Base-by-base conservation (phyloP, 192 early-diverging fungal genomes). In the Rhizophlyctis rosea region DNA sequence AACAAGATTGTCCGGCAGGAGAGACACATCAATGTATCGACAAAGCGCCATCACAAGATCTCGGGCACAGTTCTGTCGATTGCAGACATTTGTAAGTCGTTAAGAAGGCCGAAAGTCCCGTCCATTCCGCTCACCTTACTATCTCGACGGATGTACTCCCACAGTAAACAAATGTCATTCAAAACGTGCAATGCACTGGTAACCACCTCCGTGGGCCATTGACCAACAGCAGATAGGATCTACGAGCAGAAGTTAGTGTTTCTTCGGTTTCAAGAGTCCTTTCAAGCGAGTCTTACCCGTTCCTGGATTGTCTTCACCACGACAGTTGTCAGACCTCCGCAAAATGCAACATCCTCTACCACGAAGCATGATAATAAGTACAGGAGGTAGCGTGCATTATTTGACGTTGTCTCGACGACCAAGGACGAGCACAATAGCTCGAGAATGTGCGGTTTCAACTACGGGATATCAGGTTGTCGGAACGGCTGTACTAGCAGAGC, bases 221-320 rank as follows among this genome's bases (percentile, higher is more conserved):
- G 27, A 56, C 51, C 54, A 31, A 30, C 31, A 3, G 21, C 29
- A 34, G 18, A 1, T 16, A 21, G n/a, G n/a, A n/a, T n/a, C n/a
- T n/a, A n/a, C n/a, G n/a, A n/a, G n/a, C n/a, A n/a, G n/a, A n/a
- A n/a, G n/a, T n/a, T n/a, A n/a, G n/a, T n/a, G n/a, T n/a, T n/a
- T n/a, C n/a, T n/a, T n/a, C n/a, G n/a, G n/a, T n/a, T n/a, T n/a
- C n/a, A n/a, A n/a, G n/a, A n/a, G n/a, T n/a, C 47, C 18, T n/a
- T 47, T 23, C 18, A 47, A n/a, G 1, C 47, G 47, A 16, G 47
- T 47, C 27, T 2, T 81, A 91, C 86, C 86, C 86, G 92, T 54
- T 91, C 90, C 70, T 88, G 87, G 34, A 93, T 88, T 1, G 72
- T 66, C 33, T 85, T 80, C 24, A 90, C 85, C 27, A 90, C 83